These are phyloP conservation scores for Massarina eburnea DNA, from an alignment of 2,329 filamentous ascomycete species.

Conservation along the genomic window DNA sequence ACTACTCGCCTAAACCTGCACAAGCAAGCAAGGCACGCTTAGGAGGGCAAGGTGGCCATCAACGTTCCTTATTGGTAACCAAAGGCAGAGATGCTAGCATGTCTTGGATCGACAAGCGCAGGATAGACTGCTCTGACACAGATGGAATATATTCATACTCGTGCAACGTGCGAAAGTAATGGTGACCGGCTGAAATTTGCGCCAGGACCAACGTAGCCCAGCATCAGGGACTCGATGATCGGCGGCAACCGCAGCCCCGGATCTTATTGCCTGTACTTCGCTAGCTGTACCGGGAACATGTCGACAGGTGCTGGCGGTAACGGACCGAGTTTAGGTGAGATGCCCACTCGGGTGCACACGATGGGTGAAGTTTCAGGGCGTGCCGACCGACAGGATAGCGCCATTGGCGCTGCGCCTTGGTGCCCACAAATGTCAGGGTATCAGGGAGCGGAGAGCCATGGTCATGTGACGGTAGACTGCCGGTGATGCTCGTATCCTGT, in stretches of 20 bases:
- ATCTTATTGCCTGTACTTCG: conserved; percentile 13
- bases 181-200: conserved; percentile 16
- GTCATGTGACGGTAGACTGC: background rate
- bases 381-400: conserved; percentile 12
- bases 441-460: background rate
- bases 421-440: conserved; percentile 9
- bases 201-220: conserved; percentile 29
- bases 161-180: conserved; percentile 26
- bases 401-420: conserved; percentile 19
- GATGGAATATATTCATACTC: conserved; percentile 14
- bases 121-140: conserved; percentile 13
- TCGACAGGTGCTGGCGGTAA: conserved; percentile 22
- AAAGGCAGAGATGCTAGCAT: conserved; percentile 1
- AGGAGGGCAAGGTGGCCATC: conserved; percentile 8
- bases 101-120: conserved; percentile 18
- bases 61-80: conserved; percentile 12
- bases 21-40: conserved; percentile 14
- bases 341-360: conserved; percentile 12
- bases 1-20: conserved; percentile 7
- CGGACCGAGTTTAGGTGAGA: conserved; percentile 18
- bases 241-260: conserved; percentile 20
- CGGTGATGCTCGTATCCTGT: background rate
- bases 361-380: conserved; percentile 16
- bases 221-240: conserved; percentile 22
- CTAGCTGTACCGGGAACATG: conserved; percentile 20